phyloP scores from a whole-genome alignment of 2,329 filamentous ascomycete species.

The Xylaria sp. region DNA sequence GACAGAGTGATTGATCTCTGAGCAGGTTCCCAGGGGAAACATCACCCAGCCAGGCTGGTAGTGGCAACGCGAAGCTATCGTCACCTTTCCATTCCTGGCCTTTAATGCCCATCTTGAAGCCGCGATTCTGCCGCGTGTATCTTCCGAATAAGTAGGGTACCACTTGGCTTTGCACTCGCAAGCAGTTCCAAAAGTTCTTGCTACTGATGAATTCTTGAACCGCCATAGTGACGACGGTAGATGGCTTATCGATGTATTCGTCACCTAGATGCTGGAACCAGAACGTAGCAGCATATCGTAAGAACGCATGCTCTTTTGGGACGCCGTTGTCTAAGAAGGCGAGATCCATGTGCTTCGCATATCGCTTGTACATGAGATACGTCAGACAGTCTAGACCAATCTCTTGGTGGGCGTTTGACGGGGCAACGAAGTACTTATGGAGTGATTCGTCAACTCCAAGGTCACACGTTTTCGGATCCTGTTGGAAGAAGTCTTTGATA shows the following conservation, averaged over 20 bases:
- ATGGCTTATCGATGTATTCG: slow-evolving; percentile 1
- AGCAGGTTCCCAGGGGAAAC: not conserved
- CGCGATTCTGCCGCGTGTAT: not conserved
- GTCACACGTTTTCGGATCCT: slow-evolving; percentile 9
- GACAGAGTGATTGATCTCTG: slow-evolving; percentile 20
- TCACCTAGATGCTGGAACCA: slow-evolving; percentile 23
- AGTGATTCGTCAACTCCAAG: not conserved
- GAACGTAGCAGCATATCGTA: slow-evolving; percentile 20
- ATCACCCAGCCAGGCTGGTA: slow-evolving; percentile 17
- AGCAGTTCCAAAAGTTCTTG: slow-evolving; percentile 25
- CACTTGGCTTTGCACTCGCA: slow-evolving; percentile 18
- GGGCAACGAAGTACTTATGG: slow-evolving; percentile 16
- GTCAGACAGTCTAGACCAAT: slow-evolving; percentile 22
- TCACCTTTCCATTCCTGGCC: slow-evolving; percentile 18
- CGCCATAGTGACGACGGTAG: not conserved
- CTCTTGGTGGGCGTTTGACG: slow-evolving; percentile 10
- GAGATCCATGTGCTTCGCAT: slow-evolving; percentile 21
- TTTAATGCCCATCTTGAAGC: slow-evolving; percentile 15
- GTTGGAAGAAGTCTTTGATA: slow-evolving; percentile 22
- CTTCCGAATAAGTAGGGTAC: slow-evolving; percentile 22
- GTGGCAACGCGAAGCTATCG: slow-evolving; percentile 20
- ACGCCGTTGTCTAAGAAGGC: not conserved
- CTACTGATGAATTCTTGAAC: slow-evolving; percentile 16
- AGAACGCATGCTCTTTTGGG: slow-evolving; percentile 22
- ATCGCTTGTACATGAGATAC: slow-evolving; percentile 22